phyloP scores from a whole-genome alignment of 2,329 filamentous ascomycete species.

The Xylariaceae sp. region DNA sequence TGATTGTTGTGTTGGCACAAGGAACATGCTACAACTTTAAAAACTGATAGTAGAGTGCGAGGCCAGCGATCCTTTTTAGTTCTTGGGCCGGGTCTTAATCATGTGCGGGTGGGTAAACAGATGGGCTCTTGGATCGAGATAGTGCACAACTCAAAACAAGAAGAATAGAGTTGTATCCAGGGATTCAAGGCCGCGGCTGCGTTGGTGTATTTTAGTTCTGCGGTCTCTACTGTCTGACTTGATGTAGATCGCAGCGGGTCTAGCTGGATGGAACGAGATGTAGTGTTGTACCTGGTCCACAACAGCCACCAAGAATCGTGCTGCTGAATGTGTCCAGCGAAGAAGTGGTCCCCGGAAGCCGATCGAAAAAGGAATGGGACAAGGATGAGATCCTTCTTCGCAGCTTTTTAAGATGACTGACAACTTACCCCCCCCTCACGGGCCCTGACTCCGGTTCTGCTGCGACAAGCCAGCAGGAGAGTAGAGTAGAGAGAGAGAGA shows the following conservation, averaged over 20 bases:
- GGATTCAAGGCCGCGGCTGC: slow-evolving; percentile 30
- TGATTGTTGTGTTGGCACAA: slow-evolving; percentile 31
- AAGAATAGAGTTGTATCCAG: slow-evolving; percentile 32
- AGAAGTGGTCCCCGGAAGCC: slow-evolving; percentile 20
- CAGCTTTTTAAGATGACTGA: slow-evolving; percentile 19
- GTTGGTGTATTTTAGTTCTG: slow-evolving; percentile 35
- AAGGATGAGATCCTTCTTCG: slow-evolving; percentile 25
- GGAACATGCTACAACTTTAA: slow-evolving; percentile 32
- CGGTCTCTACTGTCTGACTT: slow-evolving; percentile 29
- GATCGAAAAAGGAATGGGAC: slow-evolving; percentile 22
- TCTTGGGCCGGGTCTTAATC: slow-evolving; percentile 30
- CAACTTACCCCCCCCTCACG: slow-evolving; percentile 15
- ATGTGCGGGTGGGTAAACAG: slow-evolving; percentile 25
- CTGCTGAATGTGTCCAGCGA: slow-evolving; percentile 25
- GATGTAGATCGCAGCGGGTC: slow-evolving; percentile 30
- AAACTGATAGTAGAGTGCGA: slow-evolving; percentile 24
- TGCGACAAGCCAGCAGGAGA: slow-evolving; percentile 7
- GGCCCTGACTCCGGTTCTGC: slow-evolving; percentile 9
- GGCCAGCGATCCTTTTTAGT: slow-evolving; percentile 31
- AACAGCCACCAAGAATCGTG: slow-evolving; percentile 26
- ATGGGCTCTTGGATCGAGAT: slow-evolving; percentile 27
- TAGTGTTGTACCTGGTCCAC: slow-evolving; percentile 24
- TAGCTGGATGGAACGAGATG: slow-evolving; percentile 25
- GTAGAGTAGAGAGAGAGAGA: too few species aligned
- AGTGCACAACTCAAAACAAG: slow-evolving; percentile 28